A percentile compares a stretch with the other conserved stretches of the same genome.
These are phyloP conservation scores for Psilocybe azurescens DNA, from an alignment of 768 basidiomycete species.

Conservation along the genomic window DNA sequence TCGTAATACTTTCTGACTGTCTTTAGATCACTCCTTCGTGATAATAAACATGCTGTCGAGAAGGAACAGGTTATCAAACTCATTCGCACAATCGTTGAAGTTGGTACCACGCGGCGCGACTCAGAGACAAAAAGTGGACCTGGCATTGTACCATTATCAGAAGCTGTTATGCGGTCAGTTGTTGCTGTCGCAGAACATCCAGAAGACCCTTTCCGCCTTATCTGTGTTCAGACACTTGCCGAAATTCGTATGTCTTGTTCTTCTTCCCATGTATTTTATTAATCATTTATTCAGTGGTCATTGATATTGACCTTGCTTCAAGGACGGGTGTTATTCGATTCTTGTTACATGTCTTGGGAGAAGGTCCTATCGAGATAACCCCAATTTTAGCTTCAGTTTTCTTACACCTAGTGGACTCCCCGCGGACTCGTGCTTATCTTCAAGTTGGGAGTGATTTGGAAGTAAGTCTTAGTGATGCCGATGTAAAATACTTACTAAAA, in stretches of 20 bases:
- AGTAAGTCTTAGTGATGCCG: slow-evolving; percentile 47
- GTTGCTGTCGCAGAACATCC: slow-evolving; percentile 91
- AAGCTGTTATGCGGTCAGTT: slow-evolving; percentile 84
- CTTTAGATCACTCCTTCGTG: slow-evolving; percentile 79
- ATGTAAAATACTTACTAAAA: not conserved
- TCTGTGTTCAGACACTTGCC: slow-evolving; percentile 85
- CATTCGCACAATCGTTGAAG: slow-evolving; percentile 80
- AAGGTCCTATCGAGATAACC: slow-evolving; percentile 84
- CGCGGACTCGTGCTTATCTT: slow-evolving; percentile 78
- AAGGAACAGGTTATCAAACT: slow-evolving; percentile 94
- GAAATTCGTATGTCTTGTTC: slow-evolving; percentile 75
- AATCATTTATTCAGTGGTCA: slow-evolving; percentile 64
- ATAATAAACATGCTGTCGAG: slow-evolving; percentile 82
- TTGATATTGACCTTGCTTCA: slow-evolving; percentile 84
- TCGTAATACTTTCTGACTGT: slow-evolving; percentile 10
- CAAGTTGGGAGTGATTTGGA: slow-evolving; percentile 88
- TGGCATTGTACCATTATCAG: slow-evolving; percentile 65
- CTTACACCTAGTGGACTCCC: slow-evolving; percentile 84
- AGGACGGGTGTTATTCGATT: slow-evolving; percentile 86
- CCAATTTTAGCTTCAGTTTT: slow-evolving; percentile 82
- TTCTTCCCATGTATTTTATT: not conserved
- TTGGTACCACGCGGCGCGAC: slow-evolving; percentile 65
- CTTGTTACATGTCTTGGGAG: slow-evolving; percentile 85
- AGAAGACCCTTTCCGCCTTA: slow-evolving; percentile 86
- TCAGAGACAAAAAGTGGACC: slow-evolving; percentile 44